Evolutionary conservation across 768 basidiomycete species (phyloP).

Genomic region (Tubosaeta sp.): DNA sequence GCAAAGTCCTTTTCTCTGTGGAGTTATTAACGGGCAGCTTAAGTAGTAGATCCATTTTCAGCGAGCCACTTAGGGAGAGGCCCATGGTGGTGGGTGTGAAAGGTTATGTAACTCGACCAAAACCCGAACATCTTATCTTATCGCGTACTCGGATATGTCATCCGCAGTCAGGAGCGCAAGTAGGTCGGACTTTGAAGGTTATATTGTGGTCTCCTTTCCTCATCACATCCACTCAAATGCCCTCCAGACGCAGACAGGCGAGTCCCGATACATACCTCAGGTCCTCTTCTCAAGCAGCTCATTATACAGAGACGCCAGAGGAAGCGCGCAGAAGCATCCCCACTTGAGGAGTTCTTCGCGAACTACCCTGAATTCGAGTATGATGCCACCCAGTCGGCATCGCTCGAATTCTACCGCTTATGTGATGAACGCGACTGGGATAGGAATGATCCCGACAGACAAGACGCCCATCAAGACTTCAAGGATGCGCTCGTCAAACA

Average conservation of each 20-base stretch:
- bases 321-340: neutral
- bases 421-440: conserved; percentile 12
- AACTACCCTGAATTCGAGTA: conserved; percentile 3
- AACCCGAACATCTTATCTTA: conserved; percentile 6
- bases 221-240: neutral
- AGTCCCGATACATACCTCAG: neutral
- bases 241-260: neutral
- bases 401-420: conserved; percentile 15
- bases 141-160: neutral
- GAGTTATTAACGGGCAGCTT: conserved; percentile 91
- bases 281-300: neutral
- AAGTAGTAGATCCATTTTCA: conserved; percentile 70
- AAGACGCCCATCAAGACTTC: neutral
- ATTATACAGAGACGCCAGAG: neutral
- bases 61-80: conserved; percentile 82
- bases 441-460: neutral
- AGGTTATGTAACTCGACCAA: neutral
- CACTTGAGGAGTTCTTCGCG: conserved; percentile 3
- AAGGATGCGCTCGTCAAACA: conserved; percentile 12
- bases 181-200: neutral
- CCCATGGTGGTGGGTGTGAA: conserved; percentile 46
- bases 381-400: conserved; percentile 4
- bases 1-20: conserved; percentile 82
- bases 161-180: neutral
- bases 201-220: no score